Evolutionary conservation across 2,329 filamentous ascomycete species (phyloP), one percentile per base, ranked within the genome.

Genomic region (Lasiodiplodia sp.): DNA sequence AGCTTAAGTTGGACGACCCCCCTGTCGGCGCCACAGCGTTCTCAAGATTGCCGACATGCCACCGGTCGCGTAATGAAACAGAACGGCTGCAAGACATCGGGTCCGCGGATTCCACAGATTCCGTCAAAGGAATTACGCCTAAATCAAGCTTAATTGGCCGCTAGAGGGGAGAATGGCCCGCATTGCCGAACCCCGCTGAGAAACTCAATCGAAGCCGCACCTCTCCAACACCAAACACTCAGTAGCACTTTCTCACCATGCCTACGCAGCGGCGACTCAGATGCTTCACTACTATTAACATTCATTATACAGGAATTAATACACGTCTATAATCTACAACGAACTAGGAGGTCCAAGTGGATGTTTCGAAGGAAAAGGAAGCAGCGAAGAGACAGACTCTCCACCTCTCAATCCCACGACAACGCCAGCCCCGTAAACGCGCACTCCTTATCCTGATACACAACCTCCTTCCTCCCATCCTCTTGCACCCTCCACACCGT

Each of bases 401-500:
- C 40, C 40, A 44, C 3, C 40, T 21, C n/a, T 18, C 16, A 56
- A 28, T 14, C n/a, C 10, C 14, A 7, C 58, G 49, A 51, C 53
- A 67, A 14, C 18, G 53, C 44, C 28, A 67, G 10, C 4, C 65
- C 65, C 8, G 55, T 51, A 8, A 67, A 67, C 2, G 65, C 56
- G 28, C 55, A 67, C 12, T 60, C 52, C 44, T 67, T 47, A 12
- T 60, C 55, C 16, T 64, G 11, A 11, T 66, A 65, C 1, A 69
- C 28, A 56, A 44, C 60, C 64, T 44, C 62, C 49, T 56, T 67
- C 28, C 12, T 31, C 2, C 69, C 57, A 49, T 69, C 68, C 40
- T 57, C 16, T n/a, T n/a, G 8, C 56, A 44, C 62, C 28, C 63
- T 67, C 40, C 66, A 71, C 28, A 71, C 18, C 1, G 51, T 66